Evolutionary conservation across 208 protist genomes (phyloP), one percentile per base, ranked within the genome.

Genomic region (Acanthamoeba royreba): DNA sequence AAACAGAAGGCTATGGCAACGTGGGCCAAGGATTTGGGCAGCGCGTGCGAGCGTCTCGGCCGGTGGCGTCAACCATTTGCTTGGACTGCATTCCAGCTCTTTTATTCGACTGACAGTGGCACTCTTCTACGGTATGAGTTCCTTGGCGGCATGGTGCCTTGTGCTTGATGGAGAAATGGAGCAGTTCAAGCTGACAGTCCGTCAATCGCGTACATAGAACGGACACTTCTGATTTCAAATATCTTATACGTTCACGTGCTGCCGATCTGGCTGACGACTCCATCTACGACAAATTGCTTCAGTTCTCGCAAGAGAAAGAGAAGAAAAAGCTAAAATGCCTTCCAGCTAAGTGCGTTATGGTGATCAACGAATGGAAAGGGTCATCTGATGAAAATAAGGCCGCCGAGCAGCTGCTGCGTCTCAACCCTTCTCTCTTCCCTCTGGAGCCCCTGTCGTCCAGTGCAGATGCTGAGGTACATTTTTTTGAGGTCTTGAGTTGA

Each of bases 301-400:
- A 49, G 38, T 90, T 90, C 83, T 69, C 52, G 33, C 35, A 55
- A 19, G 83, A 90, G 49, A 90, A 90, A 35, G 83, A 90, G 45
- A 58, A 46, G 42, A 90, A 90, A 49, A 90, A 90, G 25, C 28
- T 90, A 17, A 90, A 90, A 35, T 69, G 52, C 83, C 42, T 90
- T 35, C 83, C 83, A 19, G 83, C 42, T 25, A 90, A 90, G 53
- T 90, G 83, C 42, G 43, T 90, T 17, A 66, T 90, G 46, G 83
- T 66, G 19, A 66, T 90, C 83, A 4, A 35, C 28, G 83, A 90
- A 25, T 46, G 28, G 53, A 19, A 22, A 33, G 46, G 74, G 2
- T 22, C 35, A 25, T 4, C 25, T 7, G 15, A 7, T 1, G 31
- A 15, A 17, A 13, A 5, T 15, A 38, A 61, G 4, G 9, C 35